phyloP scores from a whole-genome alignment of 1,284 basidiomycete genomes.

The Trichosporon sp. region DNA sequence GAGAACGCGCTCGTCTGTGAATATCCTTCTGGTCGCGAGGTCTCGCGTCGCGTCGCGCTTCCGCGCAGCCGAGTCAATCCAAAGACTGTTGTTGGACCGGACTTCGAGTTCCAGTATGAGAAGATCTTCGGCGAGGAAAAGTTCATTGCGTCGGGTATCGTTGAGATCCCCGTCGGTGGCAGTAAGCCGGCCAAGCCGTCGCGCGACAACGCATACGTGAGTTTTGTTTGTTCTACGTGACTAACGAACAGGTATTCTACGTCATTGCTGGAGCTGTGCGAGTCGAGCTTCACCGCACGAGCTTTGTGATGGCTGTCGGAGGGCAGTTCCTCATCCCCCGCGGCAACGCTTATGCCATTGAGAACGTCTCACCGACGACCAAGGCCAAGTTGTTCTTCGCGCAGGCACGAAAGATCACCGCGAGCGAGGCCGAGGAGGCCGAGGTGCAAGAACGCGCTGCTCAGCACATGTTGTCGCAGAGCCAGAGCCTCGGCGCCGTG shows the following conservation, averaged over 20 bases:
- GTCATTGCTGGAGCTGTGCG: conserved; percentile 82
- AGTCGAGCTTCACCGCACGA: conserved; percentile 73
- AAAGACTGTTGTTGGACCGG: conserved; percentile 52
- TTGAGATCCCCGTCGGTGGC: conserved; percentile 68
- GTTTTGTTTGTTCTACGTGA: conserved; percentile 38
- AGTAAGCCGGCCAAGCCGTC: conserved; percentile 82
- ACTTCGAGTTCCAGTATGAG: conserved; percentile 74
- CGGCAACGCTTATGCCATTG: conserved; percentile 85
- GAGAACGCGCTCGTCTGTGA: conserved; percentile 66
- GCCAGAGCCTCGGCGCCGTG: not conserved
- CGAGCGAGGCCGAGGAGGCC: conserved; percentile 45
- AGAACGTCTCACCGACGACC: conserved; percentile 70
- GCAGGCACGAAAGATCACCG: conserved; percentile 72
- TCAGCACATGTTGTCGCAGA: not conserved
- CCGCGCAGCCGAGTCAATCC: conserved; percentile 59
- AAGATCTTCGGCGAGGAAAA: conserved; percentile 92
- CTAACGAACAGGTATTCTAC: conserved; percentile 70
- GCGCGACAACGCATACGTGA: conserved; percentile 91
- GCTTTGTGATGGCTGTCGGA: conserved; percentile 71
- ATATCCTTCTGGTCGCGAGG: conserved; percentile 60
- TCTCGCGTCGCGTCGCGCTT: conserved; percentile 55
- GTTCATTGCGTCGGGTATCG: conserved; percentile 83
- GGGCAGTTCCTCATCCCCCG: conserved; percentile 87
- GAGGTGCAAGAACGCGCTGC: not conserved
- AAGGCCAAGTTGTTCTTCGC: conserved; percentile 86